Percentiles rank a stretch among this genome's conserved stretches.
Evolutionary conservation across 1,284 basidiomycete species (phyloP).

Genomic region (Apiotrichum porosum): DNA sequence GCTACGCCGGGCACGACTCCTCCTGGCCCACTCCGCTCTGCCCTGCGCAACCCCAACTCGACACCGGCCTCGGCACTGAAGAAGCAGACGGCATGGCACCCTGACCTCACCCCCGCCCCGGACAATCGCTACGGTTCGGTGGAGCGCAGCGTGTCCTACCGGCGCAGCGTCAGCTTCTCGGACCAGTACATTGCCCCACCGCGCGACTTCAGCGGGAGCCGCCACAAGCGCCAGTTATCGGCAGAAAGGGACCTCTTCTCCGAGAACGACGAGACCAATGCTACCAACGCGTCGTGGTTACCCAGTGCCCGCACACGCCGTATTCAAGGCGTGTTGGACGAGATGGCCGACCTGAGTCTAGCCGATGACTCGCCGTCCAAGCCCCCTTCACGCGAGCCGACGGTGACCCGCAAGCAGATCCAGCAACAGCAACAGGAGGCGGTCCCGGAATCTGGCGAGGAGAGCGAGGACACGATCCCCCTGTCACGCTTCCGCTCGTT

Average conservation of each 20-base stretch:
- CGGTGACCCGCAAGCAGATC: conserved; percentile 28
- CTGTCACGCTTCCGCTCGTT: conserved; percentile 19
- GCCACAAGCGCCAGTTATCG: neutral
- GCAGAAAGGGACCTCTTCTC: conserved; percentile 46
- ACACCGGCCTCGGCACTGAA: conserved; percentile 46
- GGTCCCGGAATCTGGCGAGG: neutral
- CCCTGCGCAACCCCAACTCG: conserved; percentile 33
- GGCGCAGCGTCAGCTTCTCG: conserved; percentile 87
- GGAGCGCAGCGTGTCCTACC: conserved; percentile 30
- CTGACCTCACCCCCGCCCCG: conserved; percentile 33
- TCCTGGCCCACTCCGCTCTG: conserved; percentile 33
- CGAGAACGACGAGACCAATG: conserved; percentile 15
- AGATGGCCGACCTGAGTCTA: conserved; percentile 61
- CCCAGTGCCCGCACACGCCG: conserved; percentile 69
- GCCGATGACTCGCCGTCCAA: conserved; percentile 59
- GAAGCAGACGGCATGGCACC: conserved; percentile 42
- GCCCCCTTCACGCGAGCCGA: conserved; percentile 35
- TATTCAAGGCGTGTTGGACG: conserved; percentile 69
- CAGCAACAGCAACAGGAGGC: neutral
- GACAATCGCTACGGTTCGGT: conserved; percentile 4
- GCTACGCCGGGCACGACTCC: conserved; percentile 8
- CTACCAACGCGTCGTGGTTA: conserved; percentile 46
- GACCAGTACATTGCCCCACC: conserved; percentile 61
- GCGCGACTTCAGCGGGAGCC: neutral
- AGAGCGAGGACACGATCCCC: conserved; percentile 15